Conservation (phyloP, 192 early-diverging fungal genomes). For the Geranomyces michiganensis region DNA sequence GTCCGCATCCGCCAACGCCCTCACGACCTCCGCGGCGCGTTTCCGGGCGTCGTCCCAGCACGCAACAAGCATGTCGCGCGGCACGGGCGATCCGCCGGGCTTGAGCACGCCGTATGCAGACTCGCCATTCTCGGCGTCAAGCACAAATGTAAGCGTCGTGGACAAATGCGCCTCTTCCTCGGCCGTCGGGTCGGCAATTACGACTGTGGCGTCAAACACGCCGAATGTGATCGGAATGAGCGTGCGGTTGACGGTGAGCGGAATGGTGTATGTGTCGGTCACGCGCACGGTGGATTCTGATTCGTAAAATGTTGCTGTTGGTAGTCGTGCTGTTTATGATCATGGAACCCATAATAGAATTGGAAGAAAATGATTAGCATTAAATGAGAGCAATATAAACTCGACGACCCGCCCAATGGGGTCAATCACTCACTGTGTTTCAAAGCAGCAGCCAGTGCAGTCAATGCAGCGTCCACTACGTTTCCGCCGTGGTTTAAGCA, state of each 20-base stretch:
- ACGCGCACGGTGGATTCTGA: constrained; percentile 66
- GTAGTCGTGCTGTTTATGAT: constrained; percentile 80
- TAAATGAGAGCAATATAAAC: no score
- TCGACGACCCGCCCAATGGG: neutral
- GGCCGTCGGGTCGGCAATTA: constrained; percentile 71
- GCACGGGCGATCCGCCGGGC: constrained; percentile 56
- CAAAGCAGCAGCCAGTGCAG: constrained; percentile 80
- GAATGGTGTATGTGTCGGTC: constrained; percentile 48
- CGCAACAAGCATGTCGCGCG: constrained; percentile 43
- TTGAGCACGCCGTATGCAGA: constrained; percentile 58
- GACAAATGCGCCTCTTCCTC: constrained; percentile 67
- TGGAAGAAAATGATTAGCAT: neutral
- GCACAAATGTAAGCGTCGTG: constrained; percentile 57
- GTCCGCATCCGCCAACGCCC: neutral
- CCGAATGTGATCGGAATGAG: constrained; percentile 68
- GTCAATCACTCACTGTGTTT: constrained; percentile 54
- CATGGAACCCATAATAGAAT: constrained; percentile 6
- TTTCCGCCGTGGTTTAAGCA: constrained; percentile 92
- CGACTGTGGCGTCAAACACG: constrained; percentile 55
- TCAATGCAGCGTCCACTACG: constrained; percentile 81
- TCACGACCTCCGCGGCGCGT: constrained; percentile 37
- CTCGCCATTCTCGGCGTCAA: constrained; percentile 56
- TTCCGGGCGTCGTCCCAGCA: constrained; percentile 51
- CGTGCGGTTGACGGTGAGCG: constrained; percentile 52
- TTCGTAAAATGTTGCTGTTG: constrained; percentile 63